A percentile compares a stretch with the other conserved stretches of the same genome.
phyloP scores from a whole-genome alignment of 495 filamentous ascomycete genomes.

The Lophiostoma macrostomum region DNA sequence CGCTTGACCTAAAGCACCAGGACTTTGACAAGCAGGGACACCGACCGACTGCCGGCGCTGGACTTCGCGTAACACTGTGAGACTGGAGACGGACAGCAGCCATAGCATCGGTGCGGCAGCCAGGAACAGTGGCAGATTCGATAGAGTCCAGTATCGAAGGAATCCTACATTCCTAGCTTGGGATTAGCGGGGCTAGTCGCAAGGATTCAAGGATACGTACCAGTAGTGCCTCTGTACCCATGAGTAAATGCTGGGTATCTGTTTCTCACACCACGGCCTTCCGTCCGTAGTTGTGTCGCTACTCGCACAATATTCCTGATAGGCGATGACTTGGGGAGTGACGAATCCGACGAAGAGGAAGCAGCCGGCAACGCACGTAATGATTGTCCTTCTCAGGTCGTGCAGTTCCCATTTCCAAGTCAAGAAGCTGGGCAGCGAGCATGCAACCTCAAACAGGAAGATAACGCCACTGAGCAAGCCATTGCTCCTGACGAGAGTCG shows the following conservation, averaged over 20 bases:
- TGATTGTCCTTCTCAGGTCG: conserved; percentile 47
- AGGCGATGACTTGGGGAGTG: conserved; percentile 74
- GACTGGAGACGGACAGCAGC: conserved; percentile 61
- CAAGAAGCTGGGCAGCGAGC: conserved; percentile 37
- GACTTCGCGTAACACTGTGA: conserved; percentile 45
- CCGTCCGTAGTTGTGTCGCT: conserved; percentile 28
- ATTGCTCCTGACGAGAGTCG: conserved; percentile 78
- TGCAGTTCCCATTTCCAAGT: conserved; percentile 12
- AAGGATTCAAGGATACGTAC: conserved; percentile 48
- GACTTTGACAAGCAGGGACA: background rate
- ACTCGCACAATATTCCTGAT: conserved; percentile 62
- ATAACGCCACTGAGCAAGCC: conserved; percentile 78
- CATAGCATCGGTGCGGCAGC: conserved; percentile 74
- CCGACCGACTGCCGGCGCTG: background rate
- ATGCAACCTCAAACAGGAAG: conserved; percentile 58
- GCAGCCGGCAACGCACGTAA: conserved; percentile 62
- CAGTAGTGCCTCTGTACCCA: conserved; percentile 90
- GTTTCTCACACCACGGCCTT: conserved; percentile 71
- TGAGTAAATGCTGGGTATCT: conserved; percentile 79
- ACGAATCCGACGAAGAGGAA: conserved; percentile 63
- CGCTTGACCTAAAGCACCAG: background rate
- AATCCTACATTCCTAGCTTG: conserved; percentile 81
- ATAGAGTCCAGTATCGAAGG: conserved; percentile 82
- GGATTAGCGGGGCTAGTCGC: conserved; percentile 6
- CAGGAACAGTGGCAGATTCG: conserved; percentile 85